Percentiles rank a stretch among this genome's conserved stretches.
phyloP scores from a whole-genome alignment of 148 eudicot genomes.

The Silene conica region DNA sequence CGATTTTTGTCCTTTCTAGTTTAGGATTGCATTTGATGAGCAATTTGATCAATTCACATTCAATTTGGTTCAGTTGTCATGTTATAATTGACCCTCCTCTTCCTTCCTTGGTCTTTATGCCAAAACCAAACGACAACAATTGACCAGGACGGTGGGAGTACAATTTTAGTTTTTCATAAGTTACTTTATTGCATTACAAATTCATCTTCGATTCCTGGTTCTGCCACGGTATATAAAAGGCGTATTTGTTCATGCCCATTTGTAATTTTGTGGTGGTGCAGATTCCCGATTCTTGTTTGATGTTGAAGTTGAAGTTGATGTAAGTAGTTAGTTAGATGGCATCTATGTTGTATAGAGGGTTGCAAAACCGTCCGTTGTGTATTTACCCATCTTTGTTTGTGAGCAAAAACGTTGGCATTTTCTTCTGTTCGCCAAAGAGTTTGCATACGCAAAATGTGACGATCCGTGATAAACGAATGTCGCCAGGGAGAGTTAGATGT shows the following conservation, averaged over 20 bases:
- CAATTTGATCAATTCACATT: too few species aligned
- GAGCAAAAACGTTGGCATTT: constrained; percentile 39
- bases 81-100: too few species aligned
- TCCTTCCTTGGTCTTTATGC: too few species aligned
- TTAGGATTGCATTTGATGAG: too few species aligned
- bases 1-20: too few species aligned
- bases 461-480: constrained; percentile 46
- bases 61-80: too few species aligned
- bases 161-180: too few species aligned
- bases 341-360: constrained; percentile 61
- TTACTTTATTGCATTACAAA: too few species aligned
- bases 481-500: constrained; percentile 32
- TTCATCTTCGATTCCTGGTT: too few species aligned
- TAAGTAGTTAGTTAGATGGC: constrained; percentile 44
- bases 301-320: constrained; percentile 33
- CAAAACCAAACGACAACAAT: too few species aligned
- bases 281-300: constrained; percentile 20
- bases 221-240: neutral
- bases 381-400: constrained; percentile 45
- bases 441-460: constrained; percentile 46
- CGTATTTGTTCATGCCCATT: neutral
- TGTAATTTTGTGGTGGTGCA: constrained; percentile 20
- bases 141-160: too few species aligned
- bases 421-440: constrained; percentile 36
- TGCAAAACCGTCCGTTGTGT: constrained; percentile 46